These are phyloP conservation scores for Peronospora destructor DNA, from an alignment of 352 stramenopile species.

Conservation along the genomic window DNA sequence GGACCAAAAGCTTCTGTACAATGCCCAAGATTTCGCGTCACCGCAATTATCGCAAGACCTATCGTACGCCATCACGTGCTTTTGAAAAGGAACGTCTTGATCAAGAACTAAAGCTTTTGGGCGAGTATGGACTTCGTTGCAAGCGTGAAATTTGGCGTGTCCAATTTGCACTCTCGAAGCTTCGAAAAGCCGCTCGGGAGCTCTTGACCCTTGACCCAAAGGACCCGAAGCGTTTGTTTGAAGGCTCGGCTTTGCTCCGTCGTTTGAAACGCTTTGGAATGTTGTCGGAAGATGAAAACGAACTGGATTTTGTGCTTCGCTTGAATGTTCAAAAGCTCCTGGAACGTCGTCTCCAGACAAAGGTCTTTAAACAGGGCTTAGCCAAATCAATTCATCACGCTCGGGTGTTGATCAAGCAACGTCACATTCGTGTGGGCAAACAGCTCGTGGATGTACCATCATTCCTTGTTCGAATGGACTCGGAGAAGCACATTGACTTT, in stretches of 20 bases:
- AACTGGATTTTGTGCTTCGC: conserved; percentile 97
- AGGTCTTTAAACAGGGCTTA: conserved; percentile 98
- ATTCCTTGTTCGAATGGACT: conserved; percentile 98
- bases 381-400: conserved; percentile 99
- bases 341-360: conserved; percentile 97
- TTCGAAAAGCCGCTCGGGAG: conserved; percentile 97
- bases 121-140: conserved; percentile 98
- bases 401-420: conserved; percentile 98
- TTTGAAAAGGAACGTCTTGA: conserved; percentile 99
- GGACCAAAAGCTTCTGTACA: conserved; percentile 55
- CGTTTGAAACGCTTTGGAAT: conserved; percentile 96
- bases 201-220: conserved; percentile 97
- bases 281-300: conserved; percentile 95
- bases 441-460: conserved; percentile 98
- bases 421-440: conserved; percentile 98
- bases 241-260: conserved; percentile 95
- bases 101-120: conserved; percentile 98
- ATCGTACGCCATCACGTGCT: conserved; percentile 96
- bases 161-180: conserved; percentile 98
- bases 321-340: conserved; percentile 98
- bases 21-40: conserved; percentile 86
- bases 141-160: conserved; percentile 99
- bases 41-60: conserved; percentile 95
- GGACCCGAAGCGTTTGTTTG: conserved; percentile 98
- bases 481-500: conserved; percentile 99